Evolutionary conservation across 208 protist species (phyloP).

Genomic region (Wallacemonas rigidus): DNA sequence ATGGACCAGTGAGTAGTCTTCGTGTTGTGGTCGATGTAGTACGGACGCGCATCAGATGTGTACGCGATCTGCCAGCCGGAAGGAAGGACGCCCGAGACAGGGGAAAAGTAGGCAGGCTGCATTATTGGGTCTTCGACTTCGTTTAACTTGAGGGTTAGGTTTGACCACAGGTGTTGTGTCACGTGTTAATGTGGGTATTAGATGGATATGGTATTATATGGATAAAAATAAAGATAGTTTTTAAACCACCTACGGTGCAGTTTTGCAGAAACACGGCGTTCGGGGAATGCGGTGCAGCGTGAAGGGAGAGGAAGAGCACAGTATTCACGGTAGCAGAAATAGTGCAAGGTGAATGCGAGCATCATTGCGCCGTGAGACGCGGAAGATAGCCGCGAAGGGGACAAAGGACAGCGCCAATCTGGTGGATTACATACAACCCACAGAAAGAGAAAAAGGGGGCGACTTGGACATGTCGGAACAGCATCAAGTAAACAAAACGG

Average conservation of each 20-base stretch:
- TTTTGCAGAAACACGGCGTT: neutral
- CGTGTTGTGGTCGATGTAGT: constrained; percentile 89
- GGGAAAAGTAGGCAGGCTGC: constrained; percentile 62
- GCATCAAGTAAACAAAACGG: no score
- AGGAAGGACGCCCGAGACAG: constrained; percentile 55
- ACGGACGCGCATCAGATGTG: constrained; percentile 66
- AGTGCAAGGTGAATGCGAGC: no score
- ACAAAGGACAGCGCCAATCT: no score
- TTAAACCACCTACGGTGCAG: constrained; percentile 4
- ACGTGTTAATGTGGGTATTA: constrained; percentile 19
- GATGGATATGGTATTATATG: constrained; percentile 22
- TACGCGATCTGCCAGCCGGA: constrained; percentile 81
- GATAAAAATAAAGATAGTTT: constrained; percentile 14
- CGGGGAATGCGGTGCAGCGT: neutral
- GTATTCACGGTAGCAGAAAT: no score
- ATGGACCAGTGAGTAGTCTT: constrained; percentile 85
- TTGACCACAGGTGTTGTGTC: neutral
- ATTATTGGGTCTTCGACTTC: constrained; percentile 24
- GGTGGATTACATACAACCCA: no score
- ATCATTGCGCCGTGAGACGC: no score
- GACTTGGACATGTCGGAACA: no score
- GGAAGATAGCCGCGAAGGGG: no score
- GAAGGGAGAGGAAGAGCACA: neutral
- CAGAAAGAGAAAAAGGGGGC: no score
- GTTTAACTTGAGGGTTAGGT: neutral